Conservation (phyloP, 768 basidiomycete genomes). For the Suillus lakei region DNA sequence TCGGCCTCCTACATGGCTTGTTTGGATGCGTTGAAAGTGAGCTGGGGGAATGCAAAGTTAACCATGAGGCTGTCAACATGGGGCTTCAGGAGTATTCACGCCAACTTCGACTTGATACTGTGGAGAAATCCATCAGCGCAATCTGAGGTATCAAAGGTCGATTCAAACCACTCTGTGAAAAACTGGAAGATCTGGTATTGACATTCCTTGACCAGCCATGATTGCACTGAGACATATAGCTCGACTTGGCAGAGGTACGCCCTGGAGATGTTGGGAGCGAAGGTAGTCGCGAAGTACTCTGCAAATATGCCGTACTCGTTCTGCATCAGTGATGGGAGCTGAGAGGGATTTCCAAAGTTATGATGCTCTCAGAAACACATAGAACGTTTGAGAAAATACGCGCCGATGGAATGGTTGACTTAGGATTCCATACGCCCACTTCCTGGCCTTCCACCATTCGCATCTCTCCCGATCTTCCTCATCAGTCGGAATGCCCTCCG, state of each 20-base stretch:
- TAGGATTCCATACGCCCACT: conserved; percentile 86
- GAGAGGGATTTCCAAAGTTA: conserved; percentile 86
- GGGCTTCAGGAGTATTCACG: conserved; percentile 86
- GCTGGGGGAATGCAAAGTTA: conserved; percentile 83
- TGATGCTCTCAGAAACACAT: conserved; percentile 30
- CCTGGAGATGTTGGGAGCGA: conserved; percentile 87
- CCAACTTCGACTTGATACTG: conserved; percentile 90
- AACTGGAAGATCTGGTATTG: conserved; percentile 85
- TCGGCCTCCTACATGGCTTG: conserved; percentile 79
- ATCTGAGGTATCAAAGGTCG: not conserved
- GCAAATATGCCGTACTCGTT: conserved; percentile 75
- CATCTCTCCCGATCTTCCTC: conserved; percentile 78
- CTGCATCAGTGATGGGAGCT: conserved; percentile 75
- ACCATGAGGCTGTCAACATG: conserved; percentile 81
- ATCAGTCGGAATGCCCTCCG: conserved; percentile 67
- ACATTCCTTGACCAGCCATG: conserved; percentile 83
- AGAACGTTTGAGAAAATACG: conserved; percentile 1
- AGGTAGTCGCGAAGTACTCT: conserved; percentile 72
- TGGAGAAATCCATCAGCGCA: conserved; percentile 17
- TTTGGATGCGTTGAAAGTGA: conserved; percentile 74
- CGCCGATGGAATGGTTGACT: conserved; percentile 80
- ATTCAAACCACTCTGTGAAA: conserved; percentile 82
- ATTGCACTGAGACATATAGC: conserved; percentile 68
- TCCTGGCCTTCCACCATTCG: conserved; percentile 93
- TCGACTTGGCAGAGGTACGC: conserved; percentile 71